These are phyloP conservation scores for Karstenula rhodostoma DNA, from an alignment of 2,329 filamentous ascomycete genomes.

Conservation along the genomic window DNA sequence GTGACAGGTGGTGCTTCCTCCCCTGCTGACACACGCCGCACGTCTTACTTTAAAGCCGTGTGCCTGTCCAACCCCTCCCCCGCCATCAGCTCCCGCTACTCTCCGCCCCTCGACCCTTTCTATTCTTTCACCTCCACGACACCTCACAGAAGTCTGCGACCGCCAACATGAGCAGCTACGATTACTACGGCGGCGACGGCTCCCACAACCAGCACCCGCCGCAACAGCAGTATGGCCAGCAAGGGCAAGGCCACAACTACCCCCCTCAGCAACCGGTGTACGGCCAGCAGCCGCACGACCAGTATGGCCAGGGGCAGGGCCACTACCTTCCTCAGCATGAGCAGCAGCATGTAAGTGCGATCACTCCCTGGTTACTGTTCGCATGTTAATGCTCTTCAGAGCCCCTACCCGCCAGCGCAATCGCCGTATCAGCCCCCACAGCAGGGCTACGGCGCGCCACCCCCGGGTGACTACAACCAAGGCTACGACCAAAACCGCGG, in stretches of 20 bases:
- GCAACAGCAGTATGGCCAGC: slow-evolving; percentile 31
- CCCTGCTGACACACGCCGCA: slow-evolving; percentile 16
- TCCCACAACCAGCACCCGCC: slow-evolving; percentile 36
- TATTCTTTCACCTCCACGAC: slow-evolving; percentile 8
- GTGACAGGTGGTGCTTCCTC: slow-evolving; percentile 22
- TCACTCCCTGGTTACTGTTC: not conserved
- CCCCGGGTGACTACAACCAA: slow-evolving; percentile 41
- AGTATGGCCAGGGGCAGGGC: slow-evolving; percentile 40
- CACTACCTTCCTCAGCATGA: slow-evolving; percentile 37
- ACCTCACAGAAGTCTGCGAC: slow-evolving; percentile 5
- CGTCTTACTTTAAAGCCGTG: slow-evolving; percentile 28
- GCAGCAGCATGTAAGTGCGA: slow-evolving; percentile 24
- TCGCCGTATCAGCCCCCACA: slow-evolving; percentile 39
- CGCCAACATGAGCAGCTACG: slow-evolving; percentile 38
- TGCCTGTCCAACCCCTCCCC: slow-evolving; percentile 28
- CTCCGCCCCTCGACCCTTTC: slow-evolving; percentile 13
- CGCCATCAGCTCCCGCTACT: slow-evolving; percentile 19
- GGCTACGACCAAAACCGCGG: slow-evolving; percentile 46
- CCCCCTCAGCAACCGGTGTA: slow-evolving; percentile 32
- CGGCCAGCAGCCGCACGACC: slow-evolving; percentile 37
- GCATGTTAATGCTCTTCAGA: slow-evolving; percentile 21
- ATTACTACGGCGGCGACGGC: slow-evolving; percentile 46
- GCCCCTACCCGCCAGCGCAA: slow-evolving; percentile 41
- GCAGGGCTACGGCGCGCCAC: slow-evolving; percentile 40
- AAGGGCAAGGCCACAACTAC: slow-evolving; percentile 28